These are phyloP conservation scores for Leccinum angustisporum DNA, from an alignment of 1,284 basidiomycete genomes.

Conservation along the genomic window DNA sequence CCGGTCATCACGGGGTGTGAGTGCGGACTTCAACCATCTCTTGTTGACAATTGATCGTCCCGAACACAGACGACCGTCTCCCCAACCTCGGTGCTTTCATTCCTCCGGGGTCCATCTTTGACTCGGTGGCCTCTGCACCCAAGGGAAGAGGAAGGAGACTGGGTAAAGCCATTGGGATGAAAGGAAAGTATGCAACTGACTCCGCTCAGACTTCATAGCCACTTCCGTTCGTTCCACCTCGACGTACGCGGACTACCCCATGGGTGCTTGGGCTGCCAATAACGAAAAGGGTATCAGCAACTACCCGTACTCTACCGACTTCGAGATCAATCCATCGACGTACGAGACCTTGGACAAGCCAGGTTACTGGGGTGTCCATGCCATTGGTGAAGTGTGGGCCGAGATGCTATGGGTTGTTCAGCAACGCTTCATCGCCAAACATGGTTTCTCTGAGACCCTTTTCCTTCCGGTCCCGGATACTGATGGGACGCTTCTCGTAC, in stretches of 20 bases:
- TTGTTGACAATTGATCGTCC: too few relatives aligned
- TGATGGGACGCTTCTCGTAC: slow-evolving; percentile 70
- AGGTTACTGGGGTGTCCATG: slow-evolving; percentile 90
- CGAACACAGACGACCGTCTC: slow-evolving; percentile 18
- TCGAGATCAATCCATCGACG: slow-evolving; percentile 82
- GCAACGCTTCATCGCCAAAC: slow-evolving; percentile 74
- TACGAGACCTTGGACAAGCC: slow-evolving; percentile 97
- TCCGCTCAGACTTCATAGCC: slow-evolving; percentile 69
- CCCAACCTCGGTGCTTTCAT: slow-evolving; percentile 30
- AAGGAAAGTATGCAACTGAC: slow-evolving; percentile 17
- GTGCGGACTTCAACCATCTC: too few relatives aligned
- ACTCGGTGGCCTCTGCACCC: slow-evolving; percentile 9
- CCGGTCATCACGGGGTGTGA: too few relatives aligned
- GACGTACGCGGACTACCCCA: slow-evolving; percentile 76
- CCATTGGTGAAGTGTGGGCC: slow-evolving; percentile 95
- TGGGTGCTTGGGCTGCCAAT: slow-evolving; percentile 96
- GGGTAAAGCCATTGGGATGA: slow-evolving; percentile 19
- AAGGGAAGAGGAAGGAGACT: slow-evolving; percentile 13
- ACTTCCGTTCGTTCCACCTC: slow-evolving; percentile 79
- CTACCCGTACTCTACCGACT: slow-evolving; percentile 82
- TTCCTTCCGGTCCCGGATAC: slow-evolving; percentile 74
- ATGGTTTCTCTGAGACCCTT: slow-evolving; percentile 76
- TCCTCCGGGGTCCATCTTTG: slow-evolving; percentile 18
- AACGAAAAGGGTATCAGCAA: slow-evolving; percentile 78
- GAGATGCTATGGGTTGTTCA: slow-evolving; percentile 88